Percentiles rank a stretch among this genome's conserved stretches.
Evolutionary conservation across 2,329 filamentous ascomycete genomes (phyloP).

Genomic region (Dactylellina leptospora): DNA sequence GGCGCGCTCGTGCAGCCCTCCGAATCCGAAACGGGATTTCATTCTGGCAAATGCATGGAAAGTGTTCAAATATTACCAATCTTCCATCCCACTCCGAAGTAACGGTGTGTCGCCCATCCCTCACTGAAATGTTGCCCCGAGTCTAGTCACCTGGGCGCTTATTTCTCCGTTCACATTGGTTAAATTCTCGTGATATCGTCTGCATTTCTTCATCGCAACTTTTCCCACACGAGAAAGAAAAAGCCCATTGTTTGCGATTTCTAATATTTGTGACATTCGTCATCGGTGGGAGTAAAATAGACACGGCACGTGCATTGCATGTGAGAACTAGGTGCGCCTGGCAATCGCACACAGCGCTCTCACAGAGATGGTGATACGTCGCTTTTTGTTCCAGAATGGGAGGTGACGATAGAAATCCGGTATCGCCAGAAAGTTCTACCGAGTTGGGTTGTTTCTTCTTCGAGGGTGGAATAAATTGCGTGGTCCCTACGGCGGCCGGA

Average conservation of each 20-base stretch:
- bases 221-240: background rate
- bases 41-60: background rate
- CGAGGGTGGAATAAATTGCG: background rate
- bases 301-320: constrained; percentile 28
- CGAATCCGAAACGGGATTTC: constrained; percentile 41
- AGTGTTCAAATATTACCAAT: background rate
- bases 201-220: constrained; percentile 1
- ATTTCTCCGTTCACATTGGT: constrained; percentile 25
- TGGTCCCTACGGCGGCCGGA: background rate
- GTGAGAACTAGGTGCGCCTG: too few species aligned
- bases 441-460: too few species aligned
- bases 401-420: too few species aligned
- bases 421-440: background rate
- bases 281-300: background rate
- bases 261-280: too few species aligned
- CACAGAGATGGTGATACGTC: constrained; percentile 4
- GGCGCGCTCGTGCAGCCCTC: constrained; percentile 13
- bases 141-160: constrained; percentile 34
- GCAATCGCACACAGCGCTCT: too few species aligned
- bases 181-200: background rate
- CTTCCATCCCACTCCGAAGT: background rate
- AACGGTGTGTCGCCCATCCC: too few species aligned
- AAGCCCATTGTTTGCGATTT: too few species aligned
- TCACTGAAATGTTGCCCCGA: background rate
- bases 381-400: too few species aligned